Conservation (phyloP, 2,329 filamentous ascomycete species). For the Pseudogymnoascus pannorum region DNA sequence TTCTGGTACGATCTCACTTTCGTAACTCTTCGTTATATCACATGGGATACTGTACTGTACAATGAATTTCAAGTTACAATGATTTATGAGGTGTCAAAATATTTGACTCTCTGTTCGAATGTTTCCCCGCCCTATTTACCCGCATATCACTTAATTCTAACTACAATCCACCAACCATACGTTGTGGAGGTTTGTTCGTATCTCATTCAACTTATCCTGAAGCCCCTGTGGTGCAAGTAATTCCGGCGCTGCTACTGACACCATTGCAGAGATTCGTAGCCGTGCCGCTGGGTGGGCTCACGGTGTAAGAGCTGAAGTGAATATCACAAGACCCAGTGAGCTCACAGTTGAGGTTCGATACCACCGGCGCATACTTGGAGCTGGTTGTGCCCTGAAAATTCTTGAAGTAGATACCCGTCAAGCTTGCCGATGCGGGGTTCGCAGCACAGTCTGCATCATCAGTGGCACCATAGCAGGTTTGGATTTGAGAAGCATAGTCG, state of each 20-base stretch:
- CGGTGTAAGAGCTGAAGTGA: constrained; percentile 28
- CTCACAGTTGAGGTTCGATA: constrained; percentile 34
- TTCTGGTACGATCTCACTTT: neutral
- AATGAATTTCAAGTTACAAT: neutral
- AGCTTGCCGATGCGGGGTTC: constrained; percentile 29
- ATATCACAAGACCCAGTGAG: constrained; percentile 33
- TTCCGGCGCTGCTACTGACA: constrained; percentile 27
- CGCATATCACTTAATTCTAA: neutral
- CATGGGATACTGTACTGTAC: neutral
- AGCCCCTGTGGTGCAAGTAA: constrained; percentile 30
- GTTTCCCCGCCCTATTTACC: neutral
- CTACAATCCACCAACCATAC: neutral
- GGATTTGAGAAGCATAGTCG: constrained; percentile 40
- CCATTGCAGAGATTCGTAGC: constrained; percentile 31
- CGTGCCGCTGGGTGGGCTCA: constrained; percentile 29
- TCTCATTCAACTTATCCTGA: constrained; percentile 24
- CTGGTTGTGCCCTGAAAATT: constrained; percentile 34
- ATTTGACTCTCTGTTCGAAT: neutral
- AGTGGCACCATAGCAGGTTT: constrained; percentile 36
- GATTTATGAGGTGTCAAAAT: neutral
- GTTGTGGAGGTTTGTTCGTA: neutral
- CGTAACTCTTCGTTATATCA: neutral
- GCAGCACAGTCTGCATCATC: constrained; percentile 29
- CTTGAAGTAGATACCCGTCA: constrained; percentile 32
- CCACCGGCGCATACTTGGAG: constrained; percentile 29